Evolutionary conservation across 106 monocot genomes (phyloP), one percentile per base, ranked within the genome.

Genomic region (Dioscorea dumetorum): DNA sequence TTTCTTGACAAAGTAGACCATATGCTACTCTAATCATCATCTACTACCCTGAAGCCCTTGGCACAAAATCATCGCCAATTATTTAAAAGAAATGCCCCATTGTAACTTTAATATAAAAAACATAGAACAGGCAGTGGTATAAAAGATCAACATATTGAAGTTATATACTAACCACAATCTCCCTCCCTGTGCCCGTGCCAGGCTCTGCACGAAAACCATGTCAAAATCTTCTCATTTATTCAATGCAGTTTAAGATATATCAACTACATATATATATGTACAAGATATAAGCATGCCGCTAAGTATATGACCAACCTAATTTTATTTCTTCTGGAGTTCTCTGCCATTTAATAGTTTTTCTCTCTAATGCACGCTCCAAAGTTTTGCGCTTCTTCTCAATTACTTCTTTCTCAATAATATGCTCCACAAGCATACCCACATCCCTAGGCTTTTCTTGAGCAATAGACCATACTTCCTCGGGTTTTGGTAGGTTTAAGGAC

Each of bases 401-500:
- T 19, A 19, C 59, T 67, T 78, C 78, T 62, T 62, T 73, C 67
- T 73, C 78, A 48, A 78, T 56, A 23, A 65, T 67, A 51, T 73
- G 67, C 22, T 78, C 72, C 49, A 74, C 51, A 13, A 78, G 78
- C 62, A 68, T 6, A 57, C 68, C 72, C 13, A 72, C 48, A 31
- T 78, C 78, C 56, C 48, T 61, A 62, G 67, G 67, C 56, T 78
- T 78, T 66, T 78, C 78, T 72, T 78, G 52, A 51, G 67, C 72
- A 62, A 78, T 78, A 4, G 78, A 78, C 78, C 78, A 78, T 12
- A 78, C 78, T 62, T 78, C 72, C 50, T 78, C 78, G 3, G 51
- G 67, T 33, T 72, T 67, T 0, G 78, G 78, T 18, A 78, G 59
- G 15, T 68, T 73, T 21, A 78, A 57, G 8, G 78, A 67, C 24